Evolutionary conservation across 2,329 filamentous ascomycete species (phyloP), one percentile per base, ranked within the genome.

Genomic region (Plenodomus tracheiphilus): DNA sequence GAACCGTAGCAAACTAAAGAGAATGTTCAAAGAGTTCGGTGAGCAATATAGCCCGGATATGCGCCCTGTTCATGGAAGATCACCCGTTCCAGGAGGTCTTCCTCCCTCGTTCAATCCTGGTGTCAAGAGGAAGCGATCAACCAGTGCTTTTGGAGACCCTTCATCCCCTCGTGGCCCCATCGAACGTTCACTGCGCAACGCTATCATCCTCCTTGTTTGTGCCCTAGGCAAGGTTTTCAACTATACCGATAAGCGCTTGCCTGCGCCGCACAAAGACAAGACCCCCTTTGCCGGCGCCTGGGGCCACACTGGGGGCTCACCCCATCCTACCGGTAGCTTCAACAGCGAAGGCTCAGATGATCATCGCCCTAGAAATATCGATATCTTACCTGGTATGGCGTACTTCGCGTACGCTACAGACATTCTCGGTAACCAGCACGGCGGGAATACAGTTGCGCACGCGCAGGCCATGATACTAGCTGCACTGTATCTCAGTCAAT

Each of bases 381-480:
- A 97, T 62, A 81, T 88, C 6, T 88, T 97, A 52, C 93, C 94
- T 0, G 94, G 94, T 0, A 77, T 97, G 49, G 88, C 91, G 22
- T 97, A 97, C 68, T 97, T 92, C 69, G 88, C 89, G 1, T 86
- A 89, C 53, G 93, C 91, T 2, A 87, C 87, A 1, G 88, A 94
- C 53, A 96, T 97, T 32, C 76, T 97, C 15, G 91, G 91, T 4
- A 88, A 88, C 49, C 85, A 94, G 42, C 80, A 85, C 30, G 92
- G 89, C 11, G 88, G 88, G 1, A 89, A 87, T 53, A 88, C 89
- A 37, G 78, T 97, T 49, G 86, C 88, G 56, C 88, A 94, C 65
- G 89, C 95, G 4, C 92, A 96, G 69, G 89, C 88, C 7, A 85
- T 86, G 60, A 83, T 97, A 19, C 80, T 97, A 39, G 91, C 91